Evolutionary conservation across 2,329 filamentous ascomycete species (phyloP).

Genomic region (Aureobasidium pullulans): DNA sequence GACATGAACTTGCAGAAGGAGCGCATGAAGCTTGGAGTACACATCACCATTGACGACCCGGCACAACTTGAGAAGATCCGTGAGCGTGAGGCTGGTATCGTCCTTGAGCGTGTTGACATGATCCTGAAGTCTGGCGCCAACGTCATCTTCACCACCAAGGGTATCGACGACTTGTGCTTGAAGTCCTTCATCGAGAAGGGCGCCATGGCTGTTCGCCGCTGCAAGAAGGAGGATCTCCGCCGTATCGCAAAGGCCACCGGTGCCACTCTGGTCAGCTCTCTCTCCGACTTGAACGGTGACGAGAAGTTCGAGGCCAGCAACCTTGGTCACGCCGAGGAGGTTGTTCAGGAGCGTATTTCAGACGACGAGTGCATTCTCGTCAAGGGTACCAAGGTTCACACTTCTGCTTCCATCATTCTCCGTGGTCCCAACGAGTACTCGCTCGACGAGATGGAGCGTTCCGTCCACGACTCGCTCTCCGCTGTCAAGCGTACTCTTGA

Average conservation of each 20-base stretch:
- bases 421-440: slow-evolving; percentile 93
- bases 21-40: slow-evolving; percentile 97
- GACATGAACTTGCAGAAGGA: slow-evolving; percentile 99
- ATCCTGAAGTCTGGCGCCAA: slow-evolving; percentile 96
- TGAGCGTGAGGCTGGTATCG: slow-evolving; percentile 83
- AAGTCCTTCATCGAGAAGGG: slow-evolving; percentile 93
- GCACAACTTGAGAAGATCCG: slow-evolving; percentile 97
- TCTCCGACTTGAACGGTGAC: slow-evolving; percentile 95
- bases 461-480: slow-evolving; percentile 91
- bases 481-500: slow-evolving; percentile 96
- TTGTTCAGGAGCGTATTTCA: slow-evolving; percentile 95
- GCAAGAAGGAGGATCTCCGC: slow-evolving; percentile 96
- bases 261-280: slow-evolving; percentile 81
- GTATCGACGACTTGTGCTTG: slow-evolving; percentile 90
- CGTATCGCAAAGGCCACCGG: slow-evolving; percentile 95
- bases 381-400: slow-evolving; percentile 86
- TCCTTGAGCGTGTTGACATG: slow-evolving; percentile 91
- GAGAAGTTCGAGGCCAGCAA: slow-evolving; percentile 91
- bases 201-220: slow-evolving; percentile 90
- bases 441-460: slow-evolving; percentile 98
- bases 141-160: slow-evolving; percentile 93
- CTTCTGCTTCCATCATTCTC: slow-evolving; percentile 90
- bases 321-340: slow-evolving; percentile 87
- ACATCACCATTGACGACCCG: slow-evolving; percentile 96
- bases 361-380: slow-evolving; percentile 97